Conservation (phyloP, 108 stramenopile species). For the Nannochloropsis oceanica region DNA sequence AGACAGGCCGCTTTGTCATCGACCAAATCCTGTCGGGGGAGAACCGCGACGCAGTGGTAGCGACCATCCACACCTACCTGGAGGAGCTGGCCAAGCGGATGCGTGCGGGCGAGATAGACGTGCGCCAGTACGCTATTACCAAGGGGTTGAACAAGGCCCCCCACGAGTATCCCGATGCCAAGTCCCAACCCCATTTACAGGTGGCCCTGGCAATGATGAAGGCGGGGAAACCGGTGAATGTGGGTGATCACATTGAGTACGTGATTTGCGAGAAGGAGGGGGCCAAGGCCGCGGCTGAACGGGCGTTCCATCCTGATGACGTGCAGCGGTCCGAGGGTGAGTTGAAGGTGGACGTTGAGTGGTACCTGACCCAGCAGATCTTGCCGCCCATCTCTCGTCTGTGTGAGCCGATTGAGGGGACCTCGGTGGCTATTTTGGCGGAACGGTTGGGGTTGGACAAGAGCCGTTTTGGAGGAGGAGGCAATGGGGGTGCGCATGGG, state of each 20-base stretch:
- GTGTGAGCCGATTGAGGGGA: slow-evolving; percentile 94
- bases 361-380: slow-evolving; percentile 95
- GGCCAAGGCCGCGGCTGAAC: slow-evolving; percentile 46
- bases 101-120: slow-evolving; percentile 58
- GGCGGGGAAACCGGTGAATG: slow-evolving; percentile 74
- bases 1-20: slow-evolving; percentile 72
- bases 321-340: slow-evolving; percentile 58
- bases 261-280: slow-evolving; percentile 50
- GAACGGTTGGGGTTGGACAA: slow-evolving; percentile 43
- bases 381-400: slow-evolving; percentile 88
- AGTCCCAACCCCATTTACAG: slow-evolving; percentile 79
- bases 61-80: slow-evolving; percentile 71
- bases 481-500: neutral
- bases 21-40: slow-evolving; percentile 81
- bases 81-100: slow-evolving; percentile 68
- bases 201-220: slow-evolving; percentile 90
- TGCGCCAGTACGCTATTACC: slow-evolving; percentile 89
- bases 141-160: slow-evolving; percentile 97
- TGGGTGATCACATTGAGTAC: slow-evolving; percentile 98
- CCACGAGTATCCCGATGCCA: slow-evolving; percentile 94
- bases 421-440: slow-evolving; percentile 37
- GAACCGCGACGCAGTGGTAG: slow-evolving; percentile 58
- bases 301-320: slow-evolving; percentile 84
- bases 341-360: slow-evolving; percentile 49
- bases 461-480: neutral